phyloP scores from a whole-genome alignment of 1,139 yeast species.

The Geotrichum carabidarum region DNA sequence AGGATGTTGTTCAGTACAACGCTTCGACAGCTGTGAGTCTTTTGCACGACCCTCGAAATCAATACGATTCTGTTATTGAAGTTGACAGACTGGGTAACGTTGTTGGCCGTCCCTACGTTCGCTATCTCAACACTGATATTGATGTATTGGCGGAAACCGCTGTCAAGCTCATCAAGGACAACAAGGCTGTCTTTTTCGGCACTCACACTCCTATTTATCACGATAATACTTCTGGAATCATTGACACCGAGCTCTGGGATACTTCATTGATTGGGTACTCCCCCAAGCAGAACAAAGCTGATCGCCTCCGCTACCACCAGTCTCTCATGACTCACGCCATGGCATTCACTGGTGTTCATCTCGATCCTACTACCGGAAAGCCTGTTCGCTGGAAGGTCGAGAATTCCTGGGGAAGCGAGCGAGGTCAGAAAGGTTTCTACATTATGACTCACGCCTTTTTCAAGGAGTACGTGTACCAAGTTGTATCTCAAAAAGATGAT shows the following conservation, averaged over 20 bases:
- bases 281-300: conserved; percentile 52
- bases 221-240: conserved; percentile 57
- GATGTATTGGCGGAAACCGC: conserved; percentile 55
- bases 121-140: conserved; percentile 62
- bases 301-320: conserved; percentile 52
- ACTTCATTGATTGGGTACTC: conserved; percentile 59
- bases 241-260: conserved; percentile 66
- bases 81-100: conserved; percentile 73
- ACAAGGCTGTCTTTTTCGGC: conserved; percentile 79
- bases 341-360: conserved; percentile 70
- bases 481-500: conserved; percentile 51
- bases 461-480: conserved; percentile 76
- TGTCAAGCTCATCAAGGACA: conserved; percentile 58
- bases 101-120: conserved; percentile 59
- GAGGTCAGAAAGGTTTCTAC: conserved; percentile 69
- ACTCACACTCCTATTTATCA: conserved; percentile 72
- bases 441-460: conserved; percentile 81
- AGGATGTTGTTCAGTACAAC: conserved; percentile 50
- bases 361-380: conserved; percentile 44
- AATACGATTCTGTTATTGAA: conserved; percentile 54
- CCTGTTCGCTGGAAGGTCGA: conserved; percentile 80
- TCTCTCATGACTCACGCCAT: conserved; percentile 83
- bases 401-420: conserved; percentile 77
- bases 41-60: conserved; percentile 76
- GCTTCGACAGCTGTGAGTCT: conserved; percentile 56